Base-by-base conservation (phyloP, 208 protist species). In the Trichomonas gallinae region DNA sequence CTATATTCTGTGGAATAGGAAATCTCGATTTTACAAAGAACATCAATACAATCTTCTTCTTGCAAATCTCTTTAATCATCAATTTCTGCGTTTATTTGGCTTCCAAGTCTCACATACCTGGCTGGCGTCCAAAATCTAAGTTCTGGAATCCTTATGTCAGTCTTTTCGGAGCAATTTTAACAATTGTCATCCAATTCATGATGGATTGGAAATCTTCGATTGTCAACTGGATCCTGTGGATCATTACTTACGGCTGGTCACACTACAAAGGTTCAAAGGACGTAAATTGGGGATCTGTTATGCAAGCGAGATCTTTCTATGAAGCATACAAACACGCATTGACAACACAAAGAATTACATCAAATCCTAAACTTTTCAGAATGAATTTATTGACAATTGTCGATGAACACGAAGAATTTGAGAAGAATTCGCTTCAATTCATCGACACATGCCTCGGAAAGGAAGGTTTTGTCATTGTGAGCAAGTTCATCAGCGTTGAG, bases 51-150 rank as follows among this genome's bases (percentile, higher is more conserved):
- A 97, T 97, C 48, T 97, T 98, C 96, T 97, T 98, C 96, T 96
- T 98, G 26, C n/a, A 97, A 15, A 96, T 85, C 38, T 98, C 97
- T n/a, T n/a, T n/a, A n/a, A n/a, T 97, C 51, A 31, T 98, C 34
- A 98, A 98, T 96, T 97, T 97, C 10, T 97, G 97, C 96, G 96
- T 96, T 9, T 98, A 98, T 87, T 44, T 97, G 34, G 83, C 96
- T 11, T 97, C 96, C 26, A 96, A 49, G 13, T 38, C 26, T 34
- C 21, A 96, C 36, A 97, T 88, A 2, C 96, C 97, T 34, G 96
- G 96, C 11, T 97, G 97, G 97, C 48, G 97, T 26, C 97, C 97
- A 23, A 44, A 63, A 21, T 98, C 97, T 44, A 91, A 85, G 15
- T 97, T 96, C 31, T 97, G 51, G 89, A n/a, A 97, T 46, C 58